These are phyloP conservation scores for Mortierella claussenii DNA, from an alignment of 192 early-diverging fungal genomes.

Conservation along the genomic window DNA sequence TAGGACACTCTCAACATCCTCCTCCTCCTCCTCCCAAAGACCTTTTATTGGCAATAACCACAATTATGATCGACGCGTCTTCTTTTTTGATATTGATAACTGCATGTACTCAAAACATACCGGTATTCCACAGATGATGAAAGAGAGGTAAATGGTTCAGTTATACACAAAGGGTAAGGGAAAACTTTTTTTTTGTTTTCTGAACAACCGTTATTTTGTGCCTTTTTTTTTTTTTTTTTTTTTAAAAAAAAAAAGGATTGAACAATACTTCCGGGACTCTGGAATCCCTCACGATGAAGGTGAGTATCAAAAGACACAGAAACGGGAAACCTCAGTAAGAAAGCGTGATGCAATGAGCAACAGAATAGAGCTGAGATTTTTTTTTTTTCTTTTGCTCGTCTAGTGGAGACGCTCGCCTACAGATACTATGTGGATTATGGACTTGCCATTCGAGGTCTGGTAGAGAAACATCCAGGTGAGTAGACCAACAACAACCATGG, in stretches of 20 bases:
- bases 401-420: conserved; percentile 61
- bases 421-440: conserved; percentile 78
- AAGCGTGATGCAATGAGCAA: not conserved
- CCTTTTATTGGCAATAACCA: not conserved
- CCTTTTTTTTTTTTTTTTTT: not conserved
- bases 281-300: conserved; percentile 69
- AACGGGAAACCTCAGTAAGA: not conserved
- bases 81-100: conserved; percentile 87
- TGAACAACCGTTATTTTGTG: too few relatives aligned
- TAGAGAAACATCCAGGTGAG: conserved; percentile 68
- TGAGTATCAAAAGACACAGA: not conserved
- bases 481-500: too few relatives aligned
- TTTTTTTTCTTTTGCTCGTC: not conserved
- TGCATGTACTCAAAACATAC: conserved; percentile 71
- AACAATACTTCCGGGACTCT: conserved; percentile 64
- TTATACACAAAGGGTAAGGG: too few relatives aligned
- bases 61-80: conserved; percentile 59
- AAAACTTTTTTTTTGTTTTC: not conserved
- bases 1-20: not conserved
- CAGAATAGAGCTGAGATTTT: not conserved
- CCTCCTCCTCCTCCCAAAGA: not conserved
- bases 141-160: too few relatives aligned
- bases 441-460: conserved; percentile 73
- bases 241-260: conserved; percentile 56
- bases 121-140: conserved; percentile 66